These are phyloP conservation scores for Alloteropsis semialata DNA, from an alignment of 176 grass and related monocot genomes.

Conservation along the genomic window DNA sequence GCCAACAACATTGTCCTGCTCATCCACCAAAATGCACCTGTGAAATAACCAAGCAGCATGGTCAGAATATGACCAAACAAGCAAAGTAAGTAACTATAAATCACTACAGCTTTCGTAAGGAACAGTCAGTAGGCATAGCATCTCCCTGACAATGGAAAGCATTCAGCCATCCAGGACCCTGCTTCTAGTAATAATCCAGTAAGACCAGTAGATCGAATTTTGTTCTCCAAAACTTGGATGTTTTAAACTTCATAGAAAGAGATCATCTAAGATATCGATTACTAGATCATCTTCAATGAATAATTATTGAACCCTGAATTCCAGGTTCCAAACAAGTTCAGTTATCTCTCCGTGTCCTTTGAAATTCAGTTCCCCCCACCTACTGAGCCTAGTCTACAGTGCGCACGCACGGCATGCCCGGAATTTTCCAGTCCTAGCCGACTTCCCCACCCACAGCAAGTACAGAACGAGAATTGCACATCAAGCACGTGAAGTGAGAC, in stretches of 20 bases:
- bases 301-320: neutral
- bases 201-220: neutral
- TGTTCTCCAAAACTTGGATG: neutral
- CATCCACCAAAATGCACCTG: constrained; percentile 98
- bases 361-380: neutral
- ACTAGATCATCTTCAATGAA: neutral
- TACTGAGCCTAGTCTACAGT: neutral
- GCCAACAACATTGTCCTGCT: constrained; percentile 83
- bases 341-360: neutral
- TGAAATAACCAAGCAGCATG: constrained; percentile 17
- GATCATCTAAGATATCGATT: neutral
- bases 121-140: neutral
- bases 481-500: neutral
- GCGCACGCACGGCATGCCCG: neutral
- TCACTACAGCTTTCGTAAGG: neutral
- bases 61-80: neutral
- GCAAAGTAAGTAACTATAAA: too few relatives aligned
- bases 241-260: neutral
- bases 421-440: neutral
- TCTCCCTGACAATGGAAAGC: neutral
- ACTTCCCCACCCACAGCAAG: neutral
- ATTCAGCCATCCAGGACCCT: neutral
- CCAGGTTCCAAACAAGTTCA: neutral
- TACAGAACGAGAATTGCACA: neutral
- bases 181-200: neutral